Conservation (phyloP, 1,139 yeast genomes). For the Geotrichum reessii region DNA sequence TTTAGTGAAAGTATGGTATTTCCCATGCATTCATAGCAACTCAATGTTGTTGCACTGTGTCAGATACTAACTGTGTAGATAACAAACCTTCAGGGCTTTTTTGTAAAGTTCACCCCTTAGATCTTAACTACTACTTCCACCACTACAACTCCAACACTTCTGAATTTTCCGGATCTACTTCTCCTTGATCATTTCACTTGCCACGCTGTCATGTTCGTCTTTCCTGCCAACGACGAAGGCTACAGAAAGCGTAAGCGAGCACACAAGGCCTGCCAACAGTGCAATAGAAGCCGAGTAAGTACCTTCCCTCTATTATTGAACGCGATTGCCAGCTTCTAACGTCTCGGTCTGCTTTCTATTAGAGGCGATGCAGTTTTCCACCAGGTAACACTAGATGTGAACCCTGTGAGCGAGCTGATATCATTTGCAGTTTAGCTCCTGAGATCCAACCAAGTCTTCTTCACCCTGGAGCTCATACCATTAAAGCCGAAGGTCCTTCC, state of each 20-base stretch:
- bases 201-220: slow-evolving; percentile 42
- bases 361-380: slow-evolving; percentile 33
- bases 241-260: slow-evolving; percentile 51
- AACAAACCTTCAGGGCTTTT: too few species aligned
- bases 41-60: too few species aligned
- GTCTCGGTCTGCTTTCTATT: too few species aligned
- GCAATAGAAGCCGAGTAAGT: slow-evolving; percentile 40
- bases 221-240: slow-evolving; percentile 54
- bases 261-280: slow-evolving; percentile 48
- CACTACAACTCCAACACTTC: background rate
- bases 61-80: too few species aligned
- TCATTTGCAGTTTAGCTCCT: slow-evolving; percentile 34
- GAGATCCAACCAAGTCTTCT: slow-evolving; percentile 27
- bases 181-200: background rate
- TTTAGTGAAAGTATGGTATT: too few species aligned
- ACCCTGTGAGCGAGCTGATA: slow-evolving; percentile 33
- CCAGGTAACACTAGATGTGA: slow-evolving; percentile 30
- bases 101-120: too few species aligned
- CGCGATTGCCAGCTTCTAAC: too few species aligned
- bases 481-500: background rate
- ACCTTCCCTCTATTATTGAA: too few species aligned
- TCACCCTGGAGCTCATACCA: slow-evolving; percentile 3
- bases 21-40: too few species aligned
- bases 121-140: background rate
- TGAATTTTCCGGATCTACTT: background rate